phyloP scores from a whole-genome alignment of 2,329 filamentous ascomycete genomes.

The Botrytis elliptica region DNA sequence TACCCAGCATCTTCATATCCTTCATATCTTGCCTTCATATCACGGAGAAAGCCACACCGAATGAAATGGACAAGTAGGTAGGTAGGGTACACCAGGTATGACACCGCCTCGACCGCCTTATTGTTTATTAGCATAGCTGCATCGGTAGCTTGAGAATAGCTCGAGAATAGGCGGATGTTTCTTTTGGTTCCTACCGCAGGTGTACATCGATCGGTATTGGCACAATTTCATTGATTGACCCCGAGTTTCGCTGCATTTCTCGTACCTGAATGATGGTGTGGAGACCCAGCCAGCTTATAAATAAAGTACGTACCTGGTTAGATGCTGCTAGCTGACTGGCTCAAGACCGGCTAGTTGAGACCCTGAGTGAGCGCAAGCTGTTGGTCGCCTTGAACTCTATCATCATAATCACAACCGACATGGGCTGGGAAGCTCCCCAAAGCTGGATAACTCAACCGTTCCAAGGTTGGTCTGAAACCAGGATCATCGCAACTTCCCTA shows the following conservation, averaged over 20 bases:
- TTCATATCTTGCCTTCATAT: not conserved
- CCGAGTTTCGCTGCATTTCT: slow-evolving; percentile 6
- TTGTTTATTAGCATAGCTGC: not conserved
- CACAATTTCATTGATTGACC: not conserved
- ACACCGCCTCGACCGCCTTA: slow-evolving; percentile 6
- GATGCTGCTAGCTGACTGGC: not conserved
- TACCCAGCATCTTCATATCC: not conserved
- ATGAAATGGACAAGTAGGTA: not conserved
- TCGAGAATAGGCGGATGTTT: not conserved
- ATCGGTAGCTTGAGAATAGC: not conserved
- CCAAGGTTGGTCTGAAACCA: not conserved
- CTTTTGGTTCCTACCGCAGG: too few species aligned
- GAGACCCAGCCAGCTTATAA: not conserved
- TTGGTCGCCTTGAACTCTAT: not conserved
- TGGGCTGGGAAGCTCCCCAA: not conserved
- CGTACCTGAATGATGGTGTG: slow-evolving; percentile 12
- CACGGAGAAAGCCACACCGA: not conserved
- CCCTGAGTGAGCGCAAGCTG: slow-evolving; percentile 9
- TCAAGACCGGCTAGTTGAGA: not conserved
- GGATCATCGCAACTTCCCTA: slow-evolving; percentile 4
- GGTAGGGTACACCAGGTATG: not conserved
- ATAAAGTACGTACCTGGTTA: not conserved
- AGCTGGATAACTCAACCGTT: not conserved
- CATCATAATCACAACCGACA: not conserved
- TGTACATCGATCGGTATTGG: not conserved